These are phyloP conservation scores for Rutstroemia sp. DNA, from an alignment of 2,329 filamentous ascomycete genomes.

Conservation along the genomic window DNA sequence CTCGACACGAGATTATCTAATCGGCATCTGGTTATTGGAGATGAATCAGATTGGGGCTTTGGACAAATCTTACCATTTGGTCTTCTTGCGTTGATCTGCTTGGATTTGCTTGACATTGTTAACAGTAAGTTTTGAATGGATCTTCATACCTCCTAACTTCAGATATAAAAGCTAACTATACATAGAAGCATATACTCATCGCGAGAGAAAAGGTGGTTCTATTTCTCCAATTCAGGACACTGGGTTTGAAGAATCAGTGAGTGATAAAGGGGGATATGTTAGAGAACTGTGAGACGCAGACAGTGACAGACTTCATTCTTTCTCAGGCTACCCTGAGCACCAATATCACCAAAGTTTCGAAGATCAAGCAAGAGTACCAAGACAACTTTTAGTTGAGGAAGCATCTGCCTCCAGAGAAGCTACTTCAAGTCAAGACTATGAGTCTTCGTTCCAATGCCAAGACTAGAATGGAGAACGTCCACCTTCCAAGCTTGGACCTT, in stretches of 20 bases:
- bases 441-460: no score
- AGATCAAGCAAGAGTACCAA: no score
- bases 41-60: conserved; percentile 14
- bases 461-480: no score
- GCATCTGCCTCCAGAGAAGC: no score
- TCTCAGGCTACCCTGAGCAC: no score
- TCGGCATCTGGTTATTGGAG: conserved; percentile 1
- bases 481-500: no score
- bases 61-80: conserved; percentile 13
- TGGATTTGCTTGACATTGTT: conserved; percentile 11
- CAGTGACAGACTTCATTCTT: no score
- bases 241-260: background rate
- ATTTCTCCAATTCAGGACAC: background rate
- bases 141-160: background rate
- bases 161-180: background rate
- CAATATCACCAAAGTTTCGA: no score
- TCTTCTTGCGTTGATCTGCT: conserved; percentile 8
- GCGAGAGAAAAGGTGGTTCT: background rate
- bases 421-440: no score
- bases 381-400: no score
- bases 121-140: conserved; percentile 5
- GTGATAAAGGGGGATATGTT: background rate
- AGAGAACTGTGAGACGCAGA: no score
- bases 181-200: conserved; percentile 4
- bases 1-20: conserved; percentile 13